Base-by-base conservation (phyloP, 306 rosid genomes). In the Quillaja saponaria region DNA sequence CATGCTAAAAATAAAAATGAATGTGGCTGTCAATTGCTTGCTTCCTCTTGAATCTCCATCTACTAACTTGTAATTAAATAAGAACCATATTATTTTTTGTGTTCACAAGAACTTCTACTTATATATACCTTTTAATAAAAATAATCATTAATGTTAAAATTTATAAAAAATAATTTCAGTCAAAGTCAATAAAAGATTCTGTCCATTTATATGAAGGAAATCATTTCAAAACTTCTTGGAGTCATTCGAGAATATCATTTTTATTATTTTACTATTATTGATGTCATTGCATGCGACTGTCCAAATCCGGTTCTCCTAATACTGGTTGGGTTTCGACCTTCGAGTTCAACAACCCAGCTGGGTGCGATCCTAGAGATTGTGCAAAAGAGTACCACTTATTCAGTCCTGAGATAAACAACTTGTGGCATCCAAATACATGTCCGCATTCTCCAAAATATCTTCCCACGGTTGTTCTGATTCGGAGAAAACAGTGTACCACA, bases 371-470 rank as follows among this genome's bases (percentile, higher is more conserved):
- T 25, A 25, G 31, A 2, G 31, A 25, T 1, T 25, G 3, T 25
- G 31, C 31, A 25, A 25, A 25, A 25, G 31, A 25, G n/a, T n/a
- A n/a, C n/a, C n/a, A n/a, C n/a, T n/a, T n/a, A 0, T 55, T 58
- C 48, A 4, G 31, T n/a, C n/a, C 42, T 12, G 12, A 58, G 72
- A 78, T 53, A 75, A 68, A 62, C 63, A 77, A 52, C 50, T 61
- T 69, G 76, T 80, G 76, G 82, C 75, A 71, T 71, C 78, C 67
- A 66, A 49, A 35, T 49, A 61, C 77, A 58, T 82, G 58, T 61
- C 59, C 37, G 14, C 31, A 55, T 52, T 37, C 70, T 69, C 83
- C 63, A 35, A 73, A 56, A 19, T 59, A 55, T 74, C 62, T 63
- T 50, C 47, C 41, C 59, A 44, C 54, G 60, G 31, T 52, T 68